Percentiles rank a stretch among this genome's conserved stretches.
Conservation (phyloP, 2,329 filamentous ascomycete genomes). For the Talaromyces marneffei region DNA sequence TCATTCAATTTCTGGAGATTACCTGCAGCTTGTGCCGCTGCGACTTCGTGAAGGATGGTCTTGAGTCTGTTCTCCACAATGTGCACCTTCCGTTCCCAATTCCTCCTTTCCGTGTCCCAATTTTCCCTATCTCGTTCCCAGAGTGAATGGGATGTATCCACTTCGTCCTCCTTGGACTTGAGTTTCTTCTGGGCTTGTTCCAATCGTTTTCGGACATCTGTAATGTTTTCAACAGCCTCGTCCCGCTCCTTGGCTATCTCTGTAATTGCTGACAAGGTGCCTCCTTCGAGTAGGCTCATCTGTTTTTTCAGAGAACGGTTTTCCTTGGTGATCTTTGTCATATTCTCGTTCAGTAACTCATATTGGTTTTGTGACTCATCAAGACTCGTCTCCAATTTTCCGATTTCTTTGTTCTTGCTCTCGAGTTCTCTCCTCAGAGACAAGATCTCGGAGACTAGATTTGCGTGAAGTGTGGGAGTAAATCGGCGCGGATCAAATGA, state of each 20-base stretch:
- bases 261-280: constrained; percentile 76
- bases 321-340: constrained; percentile 66
- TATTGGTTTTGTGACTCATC: constrained; percentile 68
- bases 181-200: constrained; percentile 73
- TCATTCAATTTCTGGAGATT: constrained; percentile 38
- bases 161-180: constrained; percentile 75
- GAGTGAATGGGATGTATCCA: constrained; percentile 66
- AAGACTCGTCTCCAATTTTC: constrained; percentile 70
- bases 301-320: constrained; percentile 76
- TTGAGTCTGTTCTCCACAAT: constrained; percentile 85
- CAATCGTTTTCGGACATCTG: constrained; percentile 69
- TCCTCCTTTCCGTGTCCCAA: constrained; percentile 79
- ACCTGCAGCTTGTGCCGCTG: constrained; percentile 32
- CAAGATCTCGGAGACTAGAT: constrained; percentile 88
- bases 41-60: constrained; percentile 76
- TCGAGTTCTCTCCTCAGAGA: constrained; percentile 82
- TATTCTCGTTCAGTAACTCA: constrained; percentile 59
- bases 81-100: constrained; percentile 77
- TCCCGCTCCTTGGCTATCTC: constrained; percentile 83
- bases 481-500: constrained; percentile 86
- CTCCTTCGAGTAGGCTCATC: constrained; percentile 78
- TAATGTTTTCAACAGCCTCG: constrained; percentile 65
- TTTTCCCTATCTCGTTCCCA: constrained; percentile 79
- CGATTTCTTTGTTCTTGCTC: constrained; percentile 79
- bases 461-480: constrained; percentile 91